Evolutionary conservation across 2,329 filamentous ascomycete species (phyloP).

Genomic region (Talaromyces rugulosus): DNA sequence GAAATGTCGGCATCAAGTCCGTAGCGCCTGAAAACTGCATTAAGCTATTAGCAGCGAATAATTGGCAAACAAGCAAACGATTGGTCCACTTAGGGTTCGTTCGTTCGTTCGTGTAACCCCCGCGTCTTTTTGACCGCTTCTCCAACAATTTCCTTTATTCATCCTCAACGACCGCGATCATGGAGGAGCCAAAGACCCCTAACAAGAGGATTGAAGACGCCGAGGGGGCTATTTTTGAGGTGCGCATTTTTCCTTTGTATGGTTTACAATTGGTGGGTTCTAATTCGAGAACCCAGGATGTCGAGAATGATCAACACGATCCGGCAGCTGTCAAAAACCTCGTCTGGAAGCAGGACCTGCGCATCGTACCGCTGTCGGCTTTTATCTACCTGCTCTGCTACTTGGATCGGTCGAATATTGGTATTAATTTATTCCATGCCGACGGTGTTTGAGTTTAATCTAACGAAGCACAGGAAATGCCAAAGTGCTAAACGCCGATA

Average conservation of each 20-base stretch:
- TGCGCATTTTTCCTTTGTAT: not conserved
- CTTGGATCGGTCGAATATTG: constrained; percentile 65
- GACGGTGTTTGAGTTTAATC: not conserved
- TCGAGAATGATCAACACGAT: not conserved
- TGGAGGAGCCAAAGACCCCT: not conserved
- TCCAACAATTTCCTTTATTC: not conserved
- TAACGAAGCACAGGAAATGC: constrained; percentile 46
- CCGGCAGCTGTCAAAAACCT: constrained; percentile 24
- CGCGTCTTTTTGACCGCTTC: not conserved
- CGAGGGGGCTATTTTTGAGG: not conserved
- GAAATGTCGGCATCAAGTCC: not conserved
- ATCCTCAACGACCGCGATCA: not conserved
- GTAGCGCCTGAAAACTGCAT: not conserved
- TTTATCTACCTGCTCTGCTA: constrained; percentile 65
- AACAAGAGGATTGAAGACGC: not conserved
- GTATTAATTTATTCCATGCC: constrained; percentile 24
- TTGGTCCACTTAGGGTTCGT: not conserved
- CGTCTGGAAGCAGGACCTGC: constrained; percentile 57
- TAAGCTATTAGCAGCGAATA: not conserved
- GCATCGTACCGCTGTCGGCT: constrained; percentile 61
- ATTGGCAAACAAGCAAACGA: not conserved
- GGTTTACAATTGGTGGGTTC: not conserved
- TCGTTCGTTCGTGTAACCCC: not conserved
- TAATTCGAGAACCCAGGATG: not conserved
- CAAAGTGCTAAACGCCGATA: constrained; percentile 60